Evolutionary conservation across 768 basidiomycete species (phyloP), one percentile per base, ranked within the genome.

Genomic region (Rhodosporidiobolus sp.): DNA sequence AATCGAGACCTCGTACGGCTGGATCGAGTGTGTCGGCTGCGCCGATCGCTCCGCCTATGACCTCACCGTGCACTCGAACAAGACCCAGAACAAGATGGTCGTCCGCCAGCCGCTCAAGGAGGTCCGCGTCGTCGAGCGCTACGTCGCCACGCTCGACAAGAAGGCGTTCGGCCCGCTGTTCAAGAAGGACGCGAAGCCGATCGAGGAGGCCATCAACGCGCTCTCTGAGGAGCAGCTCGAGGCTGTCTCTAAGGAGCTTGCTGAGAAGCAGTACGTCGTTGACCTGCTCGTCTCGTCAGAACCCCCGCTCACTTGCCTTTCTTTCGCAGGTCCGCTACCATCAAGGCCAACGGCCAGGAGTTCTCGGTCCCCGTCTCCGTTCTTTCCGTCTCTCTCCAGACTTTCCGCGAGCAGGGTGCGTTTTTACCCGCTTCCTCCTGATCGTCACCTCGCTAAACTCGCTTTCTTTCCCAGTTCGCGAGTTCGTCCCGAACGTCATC

Each of bases 1-100:
- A 84, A 97, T 98, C 75, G 86, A 93, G 73, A 93, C 91, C 65
- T 90, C 91, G 60, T 89, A 89, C 73, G 87, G 89, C 56, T 99
- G 96, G 96, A 95, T 92, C 64, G 96, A 99, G 83, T 99, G 96
- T 81, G 94, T 98, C 66, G 96, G 96, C 16, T 99, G 96, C 83
- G 96, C 96, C 48, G 96, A 99, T 82, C 90, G 96, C 58, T 92
- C 94, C 2, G 95, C 96, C 61, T 98, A 97, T 82, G 96, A 99
- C 82, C 82, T 99, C 77, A 88, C 87, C 46, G 94, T 97, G 69
- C 96, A 98, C 80, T 85, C 88, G 70, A 85, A 86, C 43, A 88
- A 84, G 83, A 98, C 96, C 38, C 91, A 92, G 4, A 87, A 89
- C 73, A 85, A 90, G 57, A 85, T 98, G 32, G 87, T 94, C 54